A percentile compares a stretch with the other conserved stretches of the same genome.
Conservation (phyloP, 805 yeast species). For the Soucietia sequanensis region DNA sequence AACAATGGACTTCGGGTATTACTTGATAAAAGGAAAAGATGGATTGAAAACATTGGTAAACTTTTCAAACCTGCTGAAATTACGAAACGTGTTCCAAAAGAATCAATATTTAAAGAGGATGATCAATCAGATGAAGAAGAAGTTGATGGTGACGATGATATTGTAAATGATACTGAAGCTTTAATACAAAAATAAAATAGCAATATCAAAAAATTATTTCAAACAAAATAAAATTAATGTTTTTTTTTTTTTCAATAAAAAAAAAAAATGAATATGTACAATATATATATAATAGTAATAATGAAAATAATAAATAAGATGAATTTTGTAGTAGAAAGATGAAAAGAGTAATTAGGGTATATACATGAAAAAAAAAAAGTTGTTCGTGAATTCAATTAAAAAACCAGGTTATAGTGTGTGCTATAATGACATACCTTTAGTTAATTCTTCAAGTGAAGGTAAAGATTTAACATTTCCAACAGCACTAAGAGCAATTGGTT, state of each 20-base stretch:
- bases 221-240: too few species aligned
- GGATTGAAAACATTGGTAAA: conserved; percentile 90
- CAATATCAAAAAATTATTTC: too few species aligned
- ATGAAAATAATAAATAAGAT: too few species aligned
- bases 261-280: background rate
- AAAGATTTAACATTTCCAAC: conserved; percentile 75
- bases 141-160: conserved; percentile 29
- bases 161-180: conserved; percentile 25
- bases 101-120: conserved; percentile 50
- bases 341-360: too few species aligned
- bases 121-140: conserved; percentile 32
- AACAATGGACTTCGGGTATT: conserved; percentile 76
- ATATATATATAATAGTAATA: too few species aligned
- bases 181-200: conserved; percentile 9
- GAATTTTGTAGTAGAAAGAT: too few species aligned
- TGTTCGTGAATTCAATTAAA: background rate
- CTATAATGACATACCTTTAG: conserved; percentile 31
- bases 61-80: conserved; percentile 64
- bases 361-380: too few species aligned
- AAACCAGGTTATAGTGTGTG: background rate
- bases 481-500: conserved; percentile 89
- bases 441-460: conserved; percentile 64
- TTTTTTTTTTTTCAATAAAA: too few species aligned
- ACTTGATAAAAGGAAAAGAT: conserved; percentile 79
- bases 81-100: conserved; percentile 75